phyloP scores from a whole-genome alignment of 208 protist species.

The Trichomonas gallinae region DNA sequence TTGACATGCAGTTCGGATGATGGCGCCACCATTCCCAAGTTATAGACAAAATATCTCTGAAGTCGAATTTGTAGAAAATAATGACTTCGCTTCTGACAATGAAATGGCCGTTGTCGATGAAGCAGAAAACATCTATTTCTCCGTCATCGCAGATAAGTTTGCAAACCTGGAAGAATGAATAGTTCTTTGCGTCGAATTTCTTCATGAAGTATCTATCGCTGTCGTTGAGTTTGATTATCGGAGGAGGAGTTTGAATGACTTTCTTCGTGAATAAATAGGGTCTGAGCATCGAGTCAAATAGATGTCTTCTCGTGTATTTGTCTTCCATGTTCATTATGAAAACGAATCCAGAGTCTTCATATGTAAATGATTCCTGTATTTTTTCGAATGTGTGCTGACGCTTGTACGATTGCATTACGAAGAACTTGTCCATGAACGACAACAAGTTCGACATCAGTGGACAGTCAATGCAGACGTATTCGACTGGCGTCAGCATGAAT shows the following conservation, averaged over 20 bases:
- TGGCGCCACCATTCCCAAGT: background rate
- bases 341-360: background rate
- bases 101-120: background rate
- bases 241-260: background rate
- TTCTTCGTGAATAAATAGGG: background rate
- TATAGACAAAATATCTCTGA: background rate
- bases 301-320: background rate
- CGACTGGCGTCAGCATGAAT: background rate
- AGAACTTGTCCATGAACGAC: background rate
- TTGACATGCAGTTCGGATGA: background rate
- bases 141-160: background rate
- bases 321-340: background rate
- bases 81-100: background rate
- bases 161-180: background rate
- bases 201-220: background rate
- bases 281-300: background rate
- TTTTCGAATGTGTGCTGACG: background rate
- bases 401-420: background rate
- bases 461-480: background rate
- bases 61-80: background rate
- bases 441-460: background rate
- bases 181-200: background rate
- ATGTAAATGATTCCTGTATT: background rate
- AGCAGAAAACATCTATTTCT: background rate
- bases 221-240: background rate